These are phyloP conservation scores for Tilletiopsis washingtonensis DNA, from an alignment of 1,284 basidiomycete species.

Conservation along the genomic window DNA sequence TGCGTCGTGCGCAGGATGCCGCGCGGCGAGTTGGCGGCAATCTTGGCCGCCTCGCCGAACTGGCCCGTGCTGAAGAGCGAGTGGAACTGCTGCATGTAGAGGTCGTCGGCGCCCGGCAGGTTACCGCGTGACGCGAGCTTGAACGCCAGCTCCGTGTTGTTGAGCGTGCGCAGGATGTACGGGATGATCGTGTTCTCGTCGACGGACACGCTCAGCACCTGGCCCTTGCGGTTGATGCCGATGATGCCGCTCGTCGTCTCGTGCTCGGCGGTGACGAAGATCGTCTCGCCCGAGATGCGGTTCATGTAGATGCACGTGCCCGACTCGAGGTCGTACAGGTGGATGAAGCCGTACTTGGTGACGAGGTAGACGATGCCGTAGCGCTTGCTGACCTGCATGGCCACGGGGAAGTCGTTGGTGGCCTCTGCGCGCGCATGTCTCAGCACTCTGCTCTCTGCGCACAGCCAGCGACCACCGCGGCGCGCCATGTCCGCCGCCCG, in stretches of 20 bases:
- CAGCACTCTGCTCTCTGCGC: neutral
- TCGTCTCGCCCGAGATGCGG: slow-evolving; percentile 97
- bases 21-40: slow-evolving; percentile 93
- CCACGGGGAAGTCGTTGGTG: slow-evolving; percentile 98
- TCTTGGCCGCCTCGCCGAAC: slow-evolving; percentile 92
- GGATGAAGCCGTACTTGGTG: slow-evolving; percentile 99
- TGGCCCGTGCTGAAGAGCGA: slow-evolving; percentile 83
- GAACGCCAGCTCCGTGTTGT: slow-evolving; percentile 96
- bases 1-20: slow-evolving; percentile 91
- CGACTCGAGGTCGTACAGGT: slow-evolving; percentile 97
- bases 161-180: slow-evolving; percentile 85
- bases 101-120: slow-evolving; percentile 92
- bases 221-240: slow-evolving; percentile 98
- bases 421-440: slow-evolving; percentile 58
- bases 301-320: slow-evolving; percentile 99
- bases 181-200: slow-evolving; percentile 95
- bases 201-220: slow-evolving; percentile 92
- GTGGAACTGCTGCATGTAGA: slow-evolving; percentile 93
- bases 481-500: neutral
- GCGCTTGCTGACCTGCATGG: slow-evolving; percentile 96
- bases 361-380: slow-evolving; percentile 97
- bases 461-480: neutral
- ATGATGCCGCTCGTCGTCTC: slow-evolving; percentile 92
- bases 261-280: slow-evolving; percentile 96
- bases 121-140: slow-evolving; percentile 96